Conservation (phyloP, 73 alveolate genomes). For the Paramecium sexaurelia region DNA sequence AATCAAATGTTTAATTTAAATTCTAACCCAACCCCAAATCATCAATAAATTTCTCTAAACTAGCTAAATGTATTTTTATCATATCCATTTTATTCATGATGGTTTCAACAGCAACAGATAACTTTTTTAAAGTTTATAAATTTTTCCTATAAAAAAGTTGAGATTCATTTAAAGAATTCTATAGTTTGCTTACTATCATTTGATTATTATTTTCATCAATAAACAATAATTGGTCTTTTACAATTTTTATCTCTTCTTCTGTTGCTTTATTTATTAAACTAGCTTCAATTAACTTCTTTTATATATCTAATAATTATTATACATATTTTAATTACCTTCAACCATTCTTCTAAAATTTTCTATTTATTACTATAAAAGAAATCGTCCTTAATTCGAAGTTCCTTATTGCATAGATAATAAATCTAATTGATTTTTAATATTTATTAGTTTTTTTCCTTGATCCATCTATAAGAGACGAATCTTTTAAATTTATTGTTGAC, state of each 20-base stretch:
- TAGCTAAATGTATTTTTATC: background rate
- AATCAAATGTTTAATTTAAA: background rate
- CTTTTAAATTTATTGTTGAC: background rate
- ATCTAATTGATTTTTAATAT: background rate
- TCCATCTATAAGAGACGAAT: background rate
- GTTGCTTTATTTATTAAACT: background rate
- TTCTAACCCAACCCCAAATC: constrained; percentile 5
- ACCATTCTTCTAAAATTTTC: background rate
- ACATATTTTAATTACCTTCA: background rate
- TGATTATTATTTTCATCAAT: background rate
- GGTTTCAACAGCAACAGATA: background rate
- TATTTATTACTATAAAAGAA: background rate
- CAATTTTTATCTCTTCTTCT: background rate
- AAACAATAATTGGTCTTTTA: background rate
- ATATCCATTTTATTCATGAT: background rate
- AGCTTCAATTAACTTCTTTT: background rate
- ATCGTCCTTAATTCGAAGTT: background rate
- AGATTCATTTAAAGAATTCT: background rate
- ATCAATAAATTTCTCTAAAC: background rate
- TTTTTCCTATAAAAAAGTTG: background rate
- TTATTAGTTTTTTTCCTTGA: background rate
- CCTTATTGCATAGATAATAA: background rate
- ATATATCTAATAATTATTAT: background rate
- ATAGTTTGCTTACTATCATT: background rate
- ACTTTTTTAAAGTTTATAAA: background rate